phyloP scores from a whole-genome alignment of 2,329 filamentous ascomycete species.

The Colletotrichum lindemuthianum region DNA sequence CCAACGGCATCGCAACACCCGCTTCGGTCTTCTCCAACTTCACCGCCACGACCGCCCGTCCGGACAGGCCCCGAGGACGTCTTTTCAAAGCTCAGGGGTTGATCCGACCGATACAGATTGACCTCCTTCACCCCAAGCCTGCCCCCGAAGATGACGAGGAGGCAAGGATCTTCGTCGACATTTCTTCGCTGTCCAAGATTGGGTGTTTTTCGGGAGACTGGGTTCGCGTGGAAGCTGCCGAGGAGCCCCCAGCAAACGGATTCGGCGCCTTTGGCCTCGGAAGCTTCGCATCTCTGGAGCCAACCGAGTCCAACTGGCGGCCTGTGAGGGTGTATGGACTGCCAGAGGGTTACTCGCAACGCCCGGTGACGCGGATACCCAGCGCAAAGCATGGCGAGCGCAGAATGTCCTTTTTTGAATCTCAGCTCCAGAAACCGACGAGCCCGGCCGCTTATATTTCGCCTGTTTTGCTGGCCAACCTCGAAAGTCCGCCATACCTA shows the following conservation, averaged over 20 bases:
- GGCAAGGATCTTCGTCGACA: conserved; percentile 89
- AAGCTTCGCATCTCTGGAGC: conserved; percentile 69
- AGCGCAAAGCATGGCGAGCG: conserved; percentile 63
- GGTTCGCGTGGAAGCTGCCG: conserved; percentile 83
- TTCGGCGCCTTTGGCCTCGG: conserved; percentile 75
- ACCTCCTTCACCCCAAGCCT: conserved; percentile 87
- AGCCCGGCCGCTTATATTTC: conserved; percentile 79
- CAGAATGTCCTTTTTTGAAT: conserved; percentile 71
- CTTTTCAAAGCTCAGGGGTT: conserved; percentile 87
- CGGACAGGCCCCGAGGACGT: conserved; percentile 76
- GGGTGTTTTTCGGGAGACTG: conserved; percentile 98
- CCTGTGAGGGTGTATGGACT: conserved; percentile 90
- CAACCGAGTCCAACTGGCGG: conserved; percentile 75
- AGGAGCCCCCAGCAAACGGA: conserved; percentile 76
- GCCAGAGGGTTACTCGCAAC: conserved; percentile 76
- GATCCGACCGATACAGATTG: conserved; percentile 75
- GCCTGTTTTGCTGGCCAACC: conserved; percentile 86
- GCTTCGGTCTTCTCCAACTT: conserved; percentile 91
- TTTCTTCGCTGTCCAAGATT: conserved; percentile 84
- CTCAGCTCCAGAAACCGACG: conserved; percentile 70
- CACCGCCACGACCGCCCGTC: conserved; percentile 83
- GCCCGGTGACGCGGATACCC: conserved; percentile 69
- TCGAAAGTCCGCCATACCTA: conserved; percentile 81
- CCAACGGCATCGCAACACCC: conserved; percentile 81
- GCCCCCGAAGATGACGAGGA: conserved; percentile 83